phyloP scores from a whole-genome alignment of 306 rosid species.

The Mimosa bimucronata region DNA sequence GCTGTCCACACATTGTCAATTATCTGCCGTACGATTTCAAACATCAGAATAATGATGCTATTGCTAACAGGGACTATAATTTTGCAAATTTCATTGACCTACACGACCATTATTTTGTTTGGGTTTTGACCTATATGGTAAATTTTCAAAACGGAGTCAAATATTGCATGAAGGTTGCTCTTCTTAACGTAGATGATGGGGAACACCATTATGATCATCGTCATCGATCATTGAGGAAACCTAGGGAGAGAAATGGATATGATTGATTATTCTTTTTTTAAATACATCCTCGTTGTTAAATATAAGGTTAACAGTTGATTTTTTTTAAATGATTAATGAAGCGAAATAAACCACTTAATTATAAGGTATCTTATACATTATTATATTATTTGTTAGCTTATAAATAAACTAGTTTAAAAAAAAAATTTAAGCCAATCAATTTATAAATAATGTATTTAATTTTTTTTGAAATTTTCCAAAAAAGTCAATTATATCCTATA shows the following conservation, averaged over 20 bases:
- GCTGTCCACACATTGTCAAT: neutral
- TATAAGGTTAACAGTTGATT: too few species aligned
- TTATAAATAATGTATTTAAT: too few species aligned
- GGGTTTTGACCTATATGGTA: conserved; percentile 36
- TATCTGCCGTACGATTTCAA: neutral
- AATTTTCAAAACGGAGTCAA: conserved; percentile 30
- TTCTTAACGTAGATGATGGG: neutral
- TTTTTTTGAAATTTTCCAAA: too few species aligned
- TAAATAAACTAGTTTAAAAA: too few species aligned
- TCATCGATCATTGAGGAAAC: conserved; percentile 37
- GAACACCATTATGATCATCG: conserved; percentile 34
- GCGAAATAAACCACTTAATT: too few species aligned
- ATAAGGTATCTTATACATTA: too few species aligned
- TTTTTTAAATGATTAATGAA: too few species aligned
- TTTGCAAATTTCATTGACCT: conserved; percentile 1
- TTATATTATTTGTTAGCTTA: too few species aligned
- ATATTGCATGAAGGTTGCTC: conserved; percentile 11
- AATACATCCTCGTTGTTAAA: too few species aligned
- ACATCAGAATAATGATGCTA: neutral
- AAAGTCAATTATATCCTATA: too few species aligned
- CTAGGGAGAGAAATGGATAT: neutral
- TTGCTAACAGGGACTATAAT: neutral
- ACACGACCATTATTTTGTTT: too few species aligned
- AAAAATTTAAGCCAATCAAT: too few species aligned
- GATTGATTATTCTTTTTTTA: neutral